Conservation (phyloP, 495 filamentous ascomycete species). For the Podospora pseudocomata region DNA sequence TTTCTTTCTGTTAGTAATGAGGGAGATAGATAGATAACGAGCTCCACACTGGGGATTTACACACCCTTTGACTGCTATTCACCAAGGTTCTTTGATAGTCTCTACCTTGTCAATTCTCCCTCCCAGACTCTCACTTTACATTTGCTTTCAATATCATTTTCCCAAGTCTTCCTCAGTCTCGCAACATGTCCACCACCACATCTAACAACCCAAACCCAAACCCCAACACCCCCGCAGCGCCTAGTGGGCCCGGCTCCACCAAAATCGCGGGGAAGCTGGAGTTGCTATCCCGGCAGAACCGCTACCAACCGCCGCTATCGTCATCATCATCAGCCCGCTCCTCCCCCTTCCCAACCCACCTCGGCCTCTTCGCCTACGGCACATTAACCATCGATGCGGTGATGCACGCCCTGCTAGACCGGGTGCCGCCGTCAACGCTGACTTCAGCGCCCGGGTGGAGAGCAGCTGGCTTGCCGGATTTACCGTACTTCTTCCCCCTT, state of each 20-base stretch:
- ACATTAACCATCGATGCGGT: slow-evolving; percentile 14
- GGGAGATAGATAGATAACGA: not conserved
- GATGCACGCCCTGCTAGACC: slow-evolving; percentile 13
- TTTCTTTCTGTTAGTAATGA: not conserved
- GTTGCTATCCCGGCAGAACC: not conserved
- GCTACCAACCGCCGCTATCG: not conserved
- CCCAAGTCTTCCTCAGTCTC: too few relatives aligned
- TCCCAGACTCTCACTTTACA: too few relatives aligned
- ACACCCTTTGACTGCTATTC: too few relatives aligned
- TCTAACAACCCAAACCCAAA: not conserved
- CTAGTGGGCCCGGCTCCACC: not conserved
- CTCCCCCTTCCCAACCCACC: not conserved
- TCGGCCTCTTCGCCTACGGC: slow-evolving; percentile 16
- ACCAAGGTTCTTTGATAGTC: too few relatives aligned
- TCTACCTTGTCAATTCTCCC: too few relatives aligned
- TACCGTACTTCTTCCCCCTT: slow-evolving; percentile 9
- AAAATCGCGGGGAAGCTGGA: slow-evolving; percentile 1
- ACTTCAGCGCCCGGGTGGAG: slow-evolving; percentile 14
- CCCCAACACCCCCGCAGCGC: not conserved
- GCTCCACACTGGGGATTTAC: not conserved
- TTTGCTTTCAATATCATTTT: not conserved
- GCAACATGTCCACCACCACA: not conserved
- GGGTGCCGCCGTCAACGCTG: slow-evolving; percentile 8
- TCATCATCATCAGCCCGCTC: not conserved
- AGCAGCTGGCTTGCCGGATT: slow-evolving; percentile 13